Percentiles rank a stretch among this genome's conserved stretches.
Evolutionary conservation across 306 rosid genomes (phyloP).

Genomic region (Leucaena leucocephala): DNA sequence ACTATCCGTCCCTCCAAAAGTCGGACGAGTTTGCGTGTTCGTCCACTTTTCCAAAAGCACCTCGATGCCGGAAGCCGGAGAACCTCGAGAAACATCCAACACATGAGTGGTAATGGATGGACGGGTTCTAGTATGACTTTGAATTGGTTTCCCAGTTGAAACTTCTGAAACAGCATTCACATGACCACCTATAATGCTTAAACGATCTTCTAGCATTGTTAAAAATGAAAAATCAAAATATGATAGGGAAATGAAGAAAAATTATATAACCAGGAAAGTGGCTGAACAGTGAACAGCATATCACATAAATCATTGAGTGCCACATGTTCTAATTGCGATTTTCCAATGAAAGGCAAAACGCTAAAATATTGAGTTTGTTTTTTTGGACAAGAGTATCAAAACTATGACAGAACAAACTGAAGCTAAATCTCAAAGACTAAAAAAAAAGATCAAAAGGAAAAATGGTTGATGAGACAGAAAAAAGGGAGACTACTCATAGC

Average conservation of each 20-base stretch:
- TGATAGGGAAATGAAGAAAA: not conserved
- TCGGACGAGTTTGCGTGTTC: slow-evolving; percentile 55
- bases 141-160: slow-evolving; percentile 45
- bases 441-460: not conserved
- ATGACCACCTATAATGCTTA: slow-evolving; percentile 69
- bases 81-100: slow-evolving; percentile 79
- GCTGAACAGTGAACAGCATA: slow-evolving; percentile 5
- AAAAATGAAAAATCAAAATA: slow-evolving; percentile 30
- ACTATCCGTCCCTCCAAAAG: slow-evolving; percentile 46
- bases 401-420: not conserved
- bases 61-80: slow-evolving; percentile 75
- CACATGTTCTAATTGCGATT: not conserved
- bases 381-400: not conserved
- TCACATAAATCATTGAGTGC: not conserved
- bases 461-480: not conserved
- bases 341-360: not conserved
- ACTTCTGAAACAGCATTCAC: slow-evolving; percentile 50
- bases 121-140: slow-evolving; percentile 58
- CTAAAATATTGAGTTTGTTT: not conserved
- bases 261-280: not conserved
- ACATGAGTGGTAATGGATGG: slow-evolving; percentile 95
- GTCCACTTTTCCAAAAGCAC: slow-evolving; percentile 75
- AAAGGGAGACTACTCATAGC: not conserved
- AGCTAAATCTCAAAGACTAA: not conserved
- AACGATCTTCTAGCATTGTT: slow-evolving; percentile 72